Base-by-base conservation (phyloP, 1,139 yeast genomes). In the Pichia inconspicua region DNA sequence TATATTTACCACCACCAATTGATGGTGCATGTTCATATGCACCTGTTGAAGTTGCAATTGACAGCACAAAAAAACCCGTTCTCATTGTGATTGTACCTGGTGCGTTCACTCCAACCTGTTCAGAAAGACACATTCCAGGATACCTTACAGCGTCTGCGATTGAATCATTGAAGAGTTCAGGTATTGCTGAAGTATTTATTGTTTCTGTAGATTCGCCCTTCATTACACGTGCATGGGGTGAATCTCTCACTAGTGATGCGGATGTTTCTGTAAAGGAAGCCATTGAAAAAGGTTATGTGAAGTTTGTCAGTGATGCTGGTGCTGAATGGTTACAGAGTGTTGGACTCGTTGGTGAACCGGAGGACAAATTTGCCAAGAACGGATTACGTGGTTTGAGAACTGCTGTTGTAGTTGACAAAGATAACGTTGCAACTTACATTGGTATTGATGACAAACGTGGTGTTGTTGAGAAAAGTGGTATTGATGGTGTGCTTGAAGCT, bases 31-130 rank as follows among this genome's bases (percentile, higher is more conserved):
- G 56, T 40, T 11, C 46, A 4, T 41, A 32, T 40, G 28, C 40
- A 11, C 51, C 56, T 11, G 34, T 30, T 30, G 22, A 34, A 34
- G 22, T 34, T 9, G 14, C 11, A 15, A 15, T 45, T 25, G 19
- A 10, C 10, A 31, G 43, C 7, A 5, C 41, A 9, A 41, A 25
- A 28, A 34, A 38, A n/a, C 54, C 54, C 11, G 25, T 42, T 4
- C 15, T 85, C 41, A 72, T 87, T 58, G 87, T 90, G 40, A 77
- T 87, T 49, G 95, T 86, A 28, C 96, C 96, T 53, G 95, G 95
- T 55, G 95, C 96, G 25, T 88, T 87, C 74, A 85, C 96, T 37
- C 95, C 95, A 56, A 81, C 95, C 7, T 88, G 96, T 69, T 80
- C 92, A 36, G 85, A 80, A 55, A 71, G 75, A 57, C 96, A 89